These are phyloP conservation scores for Fusarium domesticum DNA, from an alignment of 2,329 filamentous ascomycete species.

Conservation along the genomic window DNA sequence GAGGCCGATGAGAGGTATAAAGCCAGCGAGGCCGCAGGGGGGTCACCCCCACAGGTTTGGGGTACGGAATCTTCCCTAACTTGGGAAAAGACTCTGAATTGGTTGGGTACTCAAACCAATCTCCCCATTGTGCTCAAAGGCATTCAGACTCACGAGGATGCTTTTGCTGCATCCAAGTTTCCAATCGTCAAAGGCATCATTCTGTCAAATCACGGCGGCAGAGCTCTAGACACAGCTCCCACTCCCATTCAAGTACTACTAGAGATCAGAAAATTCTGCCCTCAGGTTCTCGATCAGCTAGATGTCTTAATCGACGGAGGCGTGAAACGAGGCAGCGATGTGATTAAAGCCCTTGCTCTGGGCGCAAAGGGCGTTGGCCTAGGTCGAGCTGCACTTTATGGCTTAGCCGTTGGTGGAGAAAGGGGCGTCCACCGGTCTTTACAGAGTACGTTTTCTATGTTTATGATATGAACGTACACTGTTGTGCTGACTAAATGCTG, in stretches of 20 bases:
- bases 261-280: constrained; percentile 59
- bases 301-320: constrained; percentile 65
- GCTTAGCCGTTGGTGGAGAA: constrained; percentile 10
- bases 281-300: constrained; percentile 55
- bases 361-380: constrained; percentile 62
- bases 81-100: constrained; percentile 56
- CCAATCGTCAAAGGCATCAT: constrained; percentile 51
- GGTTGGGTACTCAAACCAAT: constrained; percentile 44
- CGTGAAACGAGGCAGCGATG: constrained; percentile 61
- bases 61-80: constrained; percentile 55
- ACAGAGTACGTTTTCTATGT: constrained; percentile 6
- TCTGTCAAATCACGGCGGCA: constrained; percentile 66
- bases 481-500: neutral
- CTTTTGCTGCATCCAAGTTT: constrained; percentile 54
- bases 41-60: constrained; percentile 51
- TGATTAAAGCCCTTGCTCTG: constrained; percentile 64
- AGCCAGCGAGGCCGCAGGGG: constrained; percentile 50
- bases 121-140: constrained; percentile 65
- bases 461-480: neutral
- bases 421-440: constrained; percentile 8
- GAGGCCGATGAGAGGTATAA: constrained; percentile 45
- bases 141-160: constrained; percentile 63
- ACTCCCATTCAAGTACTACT: constrained; percentile 57
- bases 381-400: constrained; percentile 58
- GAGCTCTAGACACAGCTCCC: constrained; percentile 49